Evolutionary conservation across 2,329 filamentous ascomycete species (phyloP).

Genomic region (Ophiostoma ulmi): DNA sequence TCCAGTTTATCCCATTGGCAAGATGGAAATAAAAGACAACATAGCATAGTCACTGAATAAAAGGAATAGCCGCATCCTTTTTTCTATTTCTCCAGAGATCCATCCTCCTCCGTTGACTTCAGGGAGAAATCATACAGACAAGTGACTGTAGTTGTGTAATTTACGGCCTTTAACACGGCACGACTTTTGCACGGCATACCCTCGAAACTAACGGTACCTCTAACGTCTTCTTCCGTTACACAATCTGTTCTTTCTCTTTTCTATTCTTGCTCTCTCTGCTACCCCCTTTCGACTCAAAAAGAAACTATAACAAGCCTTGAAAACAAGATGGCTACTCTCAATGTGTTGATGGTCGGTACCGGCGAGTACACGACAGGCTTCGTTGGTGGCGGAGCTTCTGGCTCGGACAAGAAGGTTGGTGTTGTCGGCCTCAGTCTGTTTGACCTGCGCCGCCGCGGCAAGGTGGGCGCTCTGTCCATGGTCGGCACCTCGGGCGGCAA

Average conservation of each 20-base stretch:
- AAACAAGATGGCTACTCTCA: slow-evolving; percentile 53
- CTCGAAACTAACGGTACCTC: neutral
- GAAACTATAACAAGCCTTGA: neutral
- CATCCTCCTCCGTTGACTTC: neutral
- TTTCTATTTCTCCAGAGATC: neutral
- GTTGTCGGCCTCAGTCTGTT: slow-evolving; percentile 88
- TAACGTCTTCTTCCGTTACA: neutral
- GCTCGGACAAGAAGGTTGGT: slow-evolving; percentile 92
- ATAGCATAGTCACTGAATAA: neutral
- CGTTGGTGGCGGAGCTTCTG: slow-evolving; percentile 74
- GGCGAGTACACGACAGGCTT: slow-evolving; percentile 97
- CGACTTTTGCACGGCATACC: neutral
- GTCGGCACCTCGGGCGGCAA: slow-evolving; percentile 83
- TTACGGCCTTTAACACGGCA: neutral
- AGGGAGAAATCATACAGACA: slow-evolving; percentile 8
- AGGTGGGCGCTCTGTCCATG: slow-evolving; percentile 82
- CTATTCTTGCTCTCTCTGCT: neutral
- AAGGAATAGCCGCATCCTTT: neutral
- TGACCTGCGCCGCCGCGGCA: slow-evolving; percentile 80
- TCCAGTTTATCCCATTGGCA: slow-evolving; percentile 12
- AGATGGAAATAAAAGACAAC: neutral
- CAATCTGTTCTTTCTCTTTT: neutral
- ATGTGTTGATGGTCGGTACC: slow-evolving; percentile 76
- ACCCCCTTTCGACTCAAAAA: neutral
- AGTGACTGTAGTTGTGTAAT: neutral